These are phyloP conservation scores for Zizania latifolia DNA, from an alignment of 176 grass and related monocot genomes.

Conservation along the genomic window DNA sequence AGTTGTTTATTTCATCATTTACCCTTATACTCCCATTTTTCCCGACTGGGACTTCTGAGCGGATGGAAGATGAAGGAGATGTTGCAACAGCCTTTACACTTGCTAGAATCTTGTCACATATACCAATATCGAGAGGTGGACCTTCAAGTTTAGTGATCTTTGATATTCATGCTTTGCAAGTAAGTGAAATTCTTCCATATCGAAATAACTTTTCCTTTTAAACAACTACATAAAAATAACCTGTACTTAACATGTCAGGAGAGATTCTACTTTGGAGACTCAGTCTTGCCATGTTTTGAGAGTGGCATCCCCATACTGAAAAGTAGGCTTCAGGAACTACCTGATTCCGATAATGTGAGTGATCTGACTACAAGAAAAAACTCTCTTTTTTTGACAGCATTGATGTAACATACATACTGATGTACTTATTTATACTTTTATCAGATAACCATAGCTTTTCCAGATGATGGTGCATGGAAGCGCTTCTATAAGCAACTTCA, in stretches of 20 bases:
- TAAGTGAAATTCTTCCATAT: conserved; percentile 20
- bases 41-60: conserved; percentile 88
- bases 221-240: conserved; percentile 3
- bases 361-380: neutral
- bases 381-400: neutral
- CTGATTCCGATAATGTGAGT: conserved; percentile 88
- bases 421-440: conserved; percentile 7
- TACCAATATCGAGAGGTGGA: conserved; percentile 90
- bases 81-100: conserved; percentile 90
- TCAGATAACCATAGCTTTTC: conserved; percentile 97
- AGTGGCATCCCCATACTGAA: conserved; percentile 84
- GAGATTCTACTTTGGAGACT: conserved; percentile 93
- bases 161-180: conserved; percentile 96
- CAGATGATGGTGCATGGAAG: conserved; percentile 95
- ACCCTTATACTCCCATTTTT: conserved; percentile 91
- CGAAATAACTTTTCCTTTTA: neutral
- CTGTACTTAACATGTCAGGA: conserved; percentile 47
- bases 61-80: conserved; percentile 95
- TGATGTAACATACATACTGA: conserved; percentile 10
- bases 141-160: conserved; percentile 88
- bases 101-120: conserved; percentile 79
- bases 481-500: conserved; percentile 93
- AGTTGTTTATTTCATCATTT: conserved; percentile 81
- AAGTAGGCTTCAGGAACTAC: conserved; percentile 63
- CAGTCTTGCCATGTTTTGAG: conserved; percentile 95